Base-by-base conservation (phyloP, 495 filamentous ascomycete species). In the Oidiodendron maius region DNA sequence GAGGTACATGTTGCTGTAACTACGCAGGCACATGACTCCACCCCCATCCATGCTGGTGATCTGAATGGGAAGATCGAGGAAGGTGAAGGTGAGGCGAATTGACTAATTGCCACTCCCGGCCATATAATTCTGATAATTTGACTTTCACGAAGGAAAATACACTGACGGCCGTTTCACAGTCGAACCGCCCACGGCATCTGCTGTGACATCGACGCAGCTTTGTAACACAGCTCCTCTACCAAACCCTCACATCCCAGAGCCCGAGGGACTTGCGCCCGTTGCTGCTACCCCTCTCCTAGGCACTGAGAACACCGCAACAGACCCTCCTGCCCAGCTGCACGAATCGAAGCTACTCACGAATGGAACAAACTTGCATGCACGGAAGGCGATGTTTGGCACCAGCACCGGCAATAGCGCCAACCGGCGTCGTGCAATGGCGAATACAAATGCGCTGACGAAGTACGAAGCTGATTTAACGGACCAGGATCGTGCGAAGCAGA, bases 401-500 rank as follows among this genome's bases (percentile, higher is more conserved):
- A 30, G 25, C 20, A 15, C 51, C 20, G 40, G 39, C 11, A 51
- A 22, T 30, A 18, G 25, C n/a, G 52, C 59, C 4, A 49, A 58
- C 13, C 44, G 56, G 6, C 53, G 59, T 4, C 50, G 51, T 22
- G 51, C 32, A 16, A 26, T 46, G 24, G 59, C 56, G 12, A 59
- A 48, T 34, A 55, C 59, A 18, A 52, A 35, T 43, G 56, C 57
- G 4, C 22, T 62, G 20, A 59, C 59, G 6, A 66, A 76, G 38
- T 65, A 75, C 53, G 71, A 77, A 42, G 69, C 71, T 23, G 76
- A 80, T 55, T 67, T 80, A 4, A 54, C 76, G 32, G 73, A 71
- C 51, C 66, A 62, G 50, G 77, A 81, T 61, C 78, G 77, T 57
- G 42, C 60, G 21, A 71, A 69, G 61, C 69, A 74, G 49, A 78